Conservation (phyloP, 306 rosid genomes). For the Herpetospermum pedunculosum region DNA sequence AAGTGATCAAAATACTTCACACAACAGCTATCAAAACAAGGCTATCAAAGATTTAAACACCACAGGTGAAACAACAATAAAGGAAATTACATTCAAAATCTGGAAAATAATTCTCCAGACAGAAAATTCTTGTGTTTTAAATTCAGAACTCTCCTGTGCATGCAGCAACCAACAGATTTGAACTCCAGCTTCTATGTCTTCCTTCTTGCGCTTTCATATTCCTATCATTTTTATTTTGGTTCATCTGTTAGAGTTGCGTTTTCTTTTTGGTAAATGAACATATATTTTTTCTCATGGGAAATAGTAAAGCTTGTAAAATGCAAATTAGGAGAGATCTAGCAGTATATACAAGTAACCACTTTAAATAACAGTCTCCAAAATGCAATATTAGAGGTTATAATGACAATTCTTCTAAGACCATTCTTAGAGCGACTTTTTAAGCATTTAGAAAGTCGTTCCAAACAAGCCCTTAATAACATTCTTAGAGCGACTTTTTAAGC, state of each 20-base stretch:
- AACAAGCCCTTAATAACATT: too few relatives aligned
- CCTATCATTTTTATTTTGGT: background rate
- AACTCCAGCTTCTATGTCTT: constrained; percentile 2
- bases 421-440: too few relatives aligned
- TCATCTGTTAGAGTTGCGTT: background rate
- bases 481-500: too few relatives aligned
- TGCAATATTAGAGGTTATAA: background rate
- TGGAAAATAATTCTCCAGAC: background rate
- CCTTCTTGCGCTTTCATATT: background rate
- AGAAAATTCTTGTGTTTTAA: background rate
- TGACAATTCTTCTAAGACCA: background rate
- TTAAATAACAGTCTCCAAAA: background rate
- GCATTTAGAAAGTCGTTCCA: too few relatives aligned
- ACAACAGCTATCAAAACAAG: background rate
- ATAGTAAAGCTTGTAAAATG: background rate
- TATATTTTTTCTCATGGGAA: background rate
- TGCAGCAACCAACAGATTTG: background rate
- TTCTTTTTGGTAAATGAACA: background rate
- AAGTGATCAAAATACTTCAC: background rate
- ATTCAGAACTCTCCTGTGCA: background rate
- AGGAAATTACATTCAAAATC: background rate
- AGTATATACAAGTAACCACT: background rate
- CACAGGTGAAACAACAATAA: background rate
- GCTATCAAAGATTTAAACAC: background rate
- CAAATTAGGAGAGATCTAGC: background rate